Evolutionary conservation across 192 early-diverging fungal genomes (phyloP).

Genomic region (Coemansia sp.): DNA sequence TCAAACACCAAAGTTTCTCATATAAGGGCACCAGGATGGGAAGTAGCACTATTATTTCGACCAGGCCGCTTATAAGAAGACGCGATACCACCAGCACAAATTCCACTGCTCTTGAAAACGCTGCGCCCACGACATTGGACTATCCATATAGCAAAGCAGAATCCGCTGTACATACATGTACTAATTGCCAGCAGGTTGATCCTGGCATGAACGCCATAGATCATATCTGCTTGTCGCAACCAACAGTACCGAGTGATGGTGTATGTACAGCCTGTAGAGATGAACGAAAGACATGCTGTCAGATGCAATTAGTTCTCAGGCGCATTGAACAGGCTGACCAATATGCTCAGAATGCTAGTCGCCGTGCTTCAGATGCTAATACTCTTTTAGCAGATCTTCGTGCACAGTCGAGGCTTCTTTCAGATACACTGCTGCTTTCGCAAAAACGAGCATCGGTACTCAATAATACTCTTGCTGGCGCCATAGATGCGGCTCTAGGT

Average conservation of each 20-base stretch:
- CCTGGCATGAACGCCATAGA: background rate
- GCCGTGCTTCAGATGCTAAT: constrained; percentile 23
- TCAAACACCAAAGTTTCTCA: background rate
- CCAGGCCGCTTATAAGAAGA: background rate
- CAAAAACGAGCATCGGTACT: constrained; percentile 22
- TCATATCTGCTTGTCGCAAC: background rate
- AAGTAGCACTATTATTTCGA: background rate
- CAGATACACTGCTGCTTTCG: constrained; percentile 22
- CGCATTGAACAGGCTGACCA: constrained; percentile 37
- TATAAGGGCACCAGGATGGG: background rate
- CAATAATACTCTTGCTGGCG: constrained; percentile 12
- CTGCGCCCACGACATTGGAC: constrained; percentile 11
- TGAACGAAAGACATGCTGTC: constrained; percentile 12
- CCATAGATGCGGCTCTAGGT: constrained; percentile 7
- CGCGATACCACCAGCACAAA: constrained; percentile 1
- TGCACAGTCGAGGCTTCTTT: constrained; percentile 25
- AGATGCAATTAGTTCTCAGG: constrained; percentile 21
- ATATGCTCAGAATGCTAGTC: constrained; percentile 22
- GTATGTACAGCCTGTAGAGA: constrained; percentile 7
- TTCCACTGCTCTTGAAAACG: constrained; percentile 12
- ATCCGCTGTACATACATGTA: background rate
- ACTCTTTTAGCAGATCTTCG: constrained; percentile 29
- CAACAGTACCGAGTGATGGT: background rate
- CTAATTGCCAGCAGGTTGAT: background rate
- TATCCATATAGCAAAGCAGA: background rate